Conservation (phyloP, 768 basidiomycete species). For the Favolaschia claudopus region DNA sequence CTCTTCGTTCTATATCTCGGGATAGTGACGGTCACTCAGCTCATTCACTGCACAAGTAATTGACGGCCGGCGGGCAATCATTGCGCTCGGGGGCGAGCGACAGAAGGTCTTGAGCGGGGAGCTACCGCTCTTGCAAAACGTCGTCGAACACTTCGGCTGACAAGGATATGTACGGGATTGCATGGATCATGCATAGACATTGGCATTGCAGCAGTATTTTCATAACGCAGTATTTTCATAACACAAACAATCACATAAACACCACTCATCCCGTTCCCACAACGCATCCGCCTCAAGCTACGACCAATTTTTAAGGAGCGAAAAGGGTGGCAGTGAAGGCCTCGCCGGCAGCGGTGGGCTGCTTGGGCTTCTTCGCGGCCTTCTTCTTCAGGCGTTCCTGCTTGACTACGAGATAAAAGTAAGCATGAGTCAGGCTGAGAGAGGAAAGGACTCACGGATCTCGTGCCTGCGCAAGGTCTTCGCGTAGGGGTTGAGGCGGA, state of each 20-base stretch:
- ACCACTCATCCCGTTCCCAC: background rate
- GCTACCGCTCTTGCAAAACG: slow-evolving; percentile 40
- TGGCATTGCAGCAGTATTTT: slow-evolving; percentile 9
- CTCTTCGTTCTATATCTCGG: background rate
- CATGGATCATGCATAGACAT: slow-evolving; percentile 2
- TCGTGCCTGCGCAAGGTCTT: slow-evolving; percentile 92
- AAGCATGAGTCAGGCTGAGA: slow-evolving; percentile 1
- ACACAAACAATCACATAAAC: slow-evolving; percentile 10
- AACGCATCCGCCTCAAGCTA: too few species aligned
- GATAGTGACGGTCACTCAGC: slow-evolving; percentile 38
- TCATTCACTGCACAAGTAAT: slow-evolving; percentile 64
- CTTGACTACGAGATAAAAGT: slow-evolving; percentile 64
- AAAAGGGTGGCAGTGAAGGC: slow-evolving; percentile 86
- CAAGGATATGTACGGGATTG: background rate
- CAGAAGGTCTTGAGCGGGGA: slow-evolving; percentile 29
- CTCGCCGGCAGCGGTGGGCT: slow-evolving; percentile 71
- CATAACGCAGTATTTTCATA: slow-evolving; percentile 7
- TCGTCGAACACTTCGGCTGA: slow-evolving; percentile 54
- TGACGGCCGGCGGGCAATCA: slow-evolving; percentile 49
- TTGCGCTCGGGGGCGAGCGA: too few species aligned
- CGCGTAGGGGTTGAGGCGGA: slow-evolving; percentile 99
- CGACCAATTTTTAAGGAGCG: slow-evolving; percentile 63
- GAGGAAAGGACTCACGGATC: slow-evolving; percentile 66
- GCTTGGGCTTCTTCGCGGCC: slow-evolving; percentile 70
- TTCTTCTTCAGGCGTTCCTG: slow-evolving; percentile 79